Evolutionary conservation across 192 early-diverging fungal genomes (phyloP).

Genomic region (Entomortierella chlamydospora): DNA sequence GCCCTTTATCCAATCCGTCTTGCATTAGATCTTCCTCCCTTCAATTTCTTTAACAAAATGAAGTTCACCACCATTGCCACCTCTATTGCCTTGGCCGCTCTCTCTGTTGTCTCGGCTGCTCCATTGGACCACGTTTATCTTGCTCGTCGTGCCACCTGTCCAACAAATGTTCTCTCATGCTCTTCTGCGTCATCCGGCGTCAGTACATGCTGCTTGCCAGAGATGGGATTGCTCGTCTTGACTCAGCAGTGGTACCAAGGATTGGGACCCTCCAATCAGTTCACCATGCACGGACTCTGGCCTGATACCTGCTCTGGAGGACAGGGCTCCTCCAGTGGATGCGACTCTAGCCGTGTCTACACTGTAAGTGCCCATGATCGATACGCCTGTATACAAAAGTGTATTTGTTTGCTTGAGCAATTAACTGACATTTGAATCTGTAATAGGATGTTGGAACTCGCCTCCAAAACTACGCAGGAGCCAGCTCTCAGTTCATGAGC

Average conservation of each 20-base stretch:
- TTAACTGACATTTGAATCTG: no score
- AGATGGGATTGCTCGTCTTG: constrained; percentile 63
- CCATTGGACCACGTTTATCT: constrained; percentile 10
- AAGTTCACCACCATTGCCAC: constrained; percentile 34
- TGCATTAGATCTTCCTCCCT: background rate
- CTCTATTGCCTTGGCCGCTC: constrained; percentile 20
- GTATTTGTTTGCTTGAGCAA: no score
- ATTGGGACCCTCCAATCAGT: constrained; percentile 67
- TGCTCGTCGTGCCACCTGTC: constrained; percentile 14
- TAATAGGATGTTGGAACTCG: constrained; percentile 61
- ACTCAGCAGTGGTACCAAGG: constrained; percentile 70
- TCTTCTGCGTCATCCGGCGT: constrained; percentile 23
- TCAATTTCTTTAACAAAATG: constrained; percentile 8
- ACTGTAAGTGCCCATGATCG: constrained; percentile 52
- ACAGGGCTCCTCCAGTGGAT: constrained; percentile 61
- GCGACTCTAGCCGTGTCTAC: constrained; percentile 70
- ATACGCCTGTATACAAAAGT: no score
- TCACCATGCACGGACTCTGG: constrained; percentile 84
- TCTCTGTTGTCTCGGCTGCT: constrained; percentile 24
- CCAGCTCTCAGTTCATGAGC: constrained; percentile 49
- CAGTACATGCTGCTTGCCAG: constrained; percentile 65
- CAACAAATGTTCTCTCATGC: constrained; percentile 49
- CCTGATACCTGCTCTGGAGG: constrained; percentile 70
- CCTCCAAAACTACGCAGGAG: constrained; percentile 47
- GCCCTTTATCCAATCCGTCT: background rate